Evolutionary conservation across 768 basidiomycete species (phyloP).

Genomic region (Austroboletus eburneus): DNA sequence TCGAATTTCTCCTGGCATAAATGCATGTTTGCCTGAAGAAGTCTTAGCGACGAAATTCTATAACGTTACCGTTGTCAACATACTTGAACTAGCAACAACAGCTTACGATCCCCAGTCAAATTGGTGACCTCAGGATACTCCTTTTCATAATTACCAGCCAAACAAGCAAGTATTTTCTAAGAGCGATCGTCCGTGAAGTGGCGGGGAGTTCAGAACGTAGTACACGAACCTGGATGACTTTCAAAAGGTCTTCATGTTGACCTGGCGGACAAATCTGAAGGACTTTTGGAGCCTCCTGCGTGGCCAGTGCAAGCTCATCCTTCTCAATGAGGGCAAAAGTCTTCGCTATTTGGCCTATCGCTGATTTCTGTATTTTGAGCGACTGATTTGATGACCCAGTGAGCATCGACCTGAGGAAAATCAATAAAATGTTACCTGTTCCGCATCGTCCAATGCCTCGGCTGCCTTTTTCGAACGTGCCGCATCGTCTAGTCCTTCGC

Average conservation of each 20-base stretch:
- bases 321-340: constrained; percentile 6
- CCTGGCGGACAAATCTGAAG: background rate
- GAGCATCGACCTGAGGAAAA: background rate
- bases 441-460: constrained; percentile 10
- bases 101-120: background rate
- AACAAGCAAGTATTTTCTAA: constrained; percentile 12
- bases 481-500: no score
- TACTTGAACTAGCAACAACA: constrained; percentile 14
- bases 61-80: background rate
- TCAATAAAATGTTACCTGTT: background rate
- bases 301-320: background rate
- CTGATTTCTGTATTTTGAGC: constrained; percentile 4
- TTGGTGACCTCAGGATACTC: background rate
- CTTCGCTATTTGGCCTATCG: constrained; percentile 17
- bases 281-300: background rate
- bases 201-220: background rate
- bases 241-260: constrained; percentile 1
- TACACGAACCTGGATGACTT: constrained; percentile 11
- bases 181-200: background rate
- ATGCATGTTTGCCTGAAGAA: constrained; percentile 14
- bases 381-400: constrained; percentile 4
- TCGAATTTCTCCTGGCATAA: constrained; percentile 3
- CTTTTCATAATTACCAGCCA: constrained; percentile 5
- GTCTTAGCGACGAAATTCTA: background rate
- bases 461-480: no score